Evolutionary conservation across 2,329 filamentous ascomycete genomes (phyloP).

Genomic region (Tolypocladium nubicola): DNA sequence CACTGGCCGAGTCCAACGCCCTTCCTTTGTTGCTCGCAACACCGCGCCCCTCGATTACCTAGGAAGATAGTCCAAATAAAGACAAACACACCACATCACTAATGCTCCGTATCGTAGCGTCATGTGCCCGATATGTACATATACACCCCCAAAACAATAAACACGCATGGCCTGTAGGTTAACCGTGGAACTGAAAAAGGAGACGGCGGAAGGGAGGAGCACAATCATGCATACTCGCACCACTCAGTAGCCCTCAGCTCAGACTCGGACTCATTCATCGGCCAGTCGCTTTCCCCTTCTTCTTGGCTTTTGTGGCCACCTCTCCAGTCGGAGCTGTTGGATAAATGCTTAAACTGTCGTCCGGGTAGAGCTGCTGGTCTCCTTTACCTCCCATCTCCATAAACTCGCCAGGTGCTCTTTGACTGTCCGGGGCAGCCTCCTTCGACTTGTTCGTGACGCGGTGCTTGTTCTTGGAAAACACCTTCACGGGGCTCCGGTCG

Average conservation of each 20-base stretch:
- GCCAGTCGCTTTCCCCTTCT: slow-evolving; percentile 15
- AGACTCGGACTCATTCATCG: slow-evolving; percentile 2
- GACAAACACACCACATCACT: background rate
- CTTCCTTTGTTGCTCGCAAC: background rate
- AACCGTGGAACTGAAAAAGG: background rate
- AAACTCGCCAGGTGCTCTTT: slow-evolving; percentile 64
- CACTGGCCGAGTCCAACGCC: background rate
- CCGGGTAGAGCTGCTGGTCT: slow-evolving; percentile 65
- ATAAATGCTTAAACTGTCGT: slow-evolving; percentile 46
- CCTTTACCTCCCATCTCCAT: slow-evolving; percentile 78
- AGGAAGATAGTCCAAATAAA: background rate
- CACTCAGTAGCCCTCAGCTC: background rate
- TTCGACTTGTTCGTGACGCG: slow-evolving; percentile 27
- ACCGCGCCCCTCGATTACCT: background rate
- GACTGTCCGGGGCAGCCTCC: slow-evolving; percentile 57
- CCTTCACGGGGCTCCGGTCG: slow-evolving; percentile 53
- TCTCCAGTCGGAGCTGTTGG: slow-evolving; percentile 23
- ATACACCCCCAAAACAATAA: background rate
- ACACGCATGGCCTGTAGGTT: background rate
- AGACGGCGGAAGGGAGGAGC: background rate
- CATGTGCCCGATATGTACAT: slow-evolving; percentile 1
- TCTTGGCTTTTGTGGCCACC: slow-evolving; percentile 16
- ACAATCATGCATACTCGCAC: background rate
- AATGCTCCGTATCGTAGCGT: background rate
- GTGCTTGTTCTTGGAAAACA: slow-evolving; percentile 60